Evolutionary conservation across 2,329 filamentous ascomycete species (phyloP), one percentile per base, ranked within the genome.

Genomic region (Paecilomyces niveus): DNA sequence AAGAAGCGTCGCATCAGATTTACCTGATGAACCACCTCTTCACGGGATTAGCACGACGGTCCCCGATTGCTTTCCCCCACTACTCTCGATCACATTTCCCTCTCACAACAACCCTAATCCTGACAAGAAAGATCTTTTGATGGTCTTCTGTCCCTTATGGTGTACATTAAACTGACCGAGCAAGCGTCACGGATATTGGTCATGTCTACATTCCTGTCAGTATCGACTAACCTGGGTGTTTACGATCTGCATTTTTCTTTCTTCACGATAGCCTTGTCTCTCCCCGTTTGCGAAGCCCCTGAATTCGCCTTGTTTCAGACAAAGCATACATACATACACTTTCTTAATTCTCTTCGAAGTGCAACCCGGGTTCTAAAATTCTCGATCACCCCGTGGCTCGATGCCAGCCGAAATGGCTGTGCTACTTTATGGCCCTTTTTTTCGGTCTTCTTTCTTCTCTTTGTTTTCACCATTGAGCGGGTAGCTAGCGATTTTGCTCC

Each of bases 1-100:
- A 35, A 53, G 51, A 54, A 33, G 45, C 22, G 21, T 22, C n/a
- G n/a, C n/a, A 66, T 63, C 57, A 58, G 62, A 59, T 54, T 54
- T 58, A 33, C 54, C 57, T 29, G 26, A 56, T 59, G 57, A 54
- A 26, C 45, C 21, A 15, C 57, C 10, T n/a, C 15, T 45, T n/a
- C 39, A 45, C n/a, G 8, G 26, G 7, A 29, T 29, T 29, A 5
- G 26, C 7, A 29, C 26, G 26, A 29, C 26, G 5, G 4, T 29
- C 26, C 26, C 26, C 26, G 26, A 7, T 29, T 18, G 39, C n/a
- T 9, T 45, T n/a, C 18, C n/a, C 15, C 15, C 18, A 6, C 9
- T 45, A 18, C 8, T 45, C n/a, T 45, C n/a, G n/a, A 45, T 45
- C n/a, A 9, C 8, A 45, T 45, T 45, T 18, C 4, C 8, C 9